Base-by-base conservation (phyloP, 1,284 basidiomycete genomes). In the Irpex rosettiformis region DNA sequence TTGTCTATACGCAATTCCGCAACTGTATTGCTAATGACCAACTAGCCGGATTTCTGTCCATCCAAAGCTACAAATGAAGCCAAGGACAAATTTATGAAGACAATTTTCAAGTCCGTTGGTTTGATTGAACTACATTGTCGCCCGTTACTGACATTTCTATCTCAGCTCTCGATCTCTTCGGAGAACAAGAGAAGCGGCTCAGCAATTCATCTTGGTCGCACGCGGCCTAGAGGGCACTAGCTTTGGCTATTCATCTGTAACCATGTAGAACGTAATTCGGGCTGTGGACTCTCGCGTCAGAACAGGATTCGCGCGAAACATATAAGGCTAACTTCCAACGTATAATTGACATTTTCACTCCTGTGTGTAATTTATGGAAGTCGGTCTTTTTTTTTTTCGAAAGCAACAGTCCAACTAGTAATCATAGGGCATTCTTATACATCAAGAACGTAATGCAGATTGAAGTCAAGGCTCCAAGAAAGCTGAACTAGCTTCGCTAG, bases 31-130 rank as follows among this genome's bases (percentile, higher is more conserved):
- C 21, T 42, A 42, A 22, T 58, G 7, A 21, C 16, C 25, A 30
- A 25, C 0, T 58, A 90, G 86, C 77, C 80, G 37, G 81, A 87
- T 65, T 91, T 91, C 65, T 73, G 83, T 16, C 78, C 73, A 18
- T 87, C 84, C 29, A 86, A 84, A 63, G 89, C 87, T 0, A 81
- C 77, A 0, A 66, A 73, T 0, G 89, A 88, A 55, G 85, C 86
- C 3, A 95, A 94, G 71, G 84, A 88, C 60, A 83, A 85, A 63
- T 88, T 96, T 64, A 79, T 92, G 64, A 88, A 87, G 65, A 79
- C 84, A 0, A 80, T 94, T 22, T 75, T 88, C 48, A 83, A 84
- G 92, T 93, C 56, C 13, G 79, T 72, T 25, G 13, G 40, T 54
- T 29, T 54, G 16, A 49, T 58, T 54, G 48, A 29, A 45, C 55